Base-by-base conservation (phyloP, 1,284 basidiomycete genomes). In the Dichomitus squalens region DNA sequence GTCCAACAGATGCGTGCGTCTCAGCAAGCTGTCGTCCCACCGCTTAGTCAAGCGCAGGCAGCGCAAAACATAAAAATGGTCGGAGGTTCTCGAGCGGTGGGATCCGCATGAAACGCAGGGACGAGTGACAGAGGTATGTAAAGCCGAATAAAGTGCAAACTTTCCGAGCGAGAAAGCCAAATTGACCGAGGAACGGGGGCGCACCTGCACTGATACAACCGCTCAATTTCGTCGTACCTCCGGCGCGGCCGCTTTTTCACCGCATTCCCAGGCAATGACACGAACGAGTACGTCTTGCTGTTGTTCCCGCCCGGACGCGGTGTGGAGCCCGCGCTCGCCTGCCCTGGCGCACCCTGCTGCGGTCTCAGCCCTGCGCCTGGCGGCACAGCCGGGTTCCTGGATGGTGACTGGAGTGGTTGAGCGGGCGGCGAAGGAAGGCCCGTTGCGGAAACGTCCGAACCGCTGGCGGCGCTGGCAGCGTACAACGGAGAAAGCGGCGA, bases 161-260 rank as follows among this genome's bases (percentile, higher is more conserved):
- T 27, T 29, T 44, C 29, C 41, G 41, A 23, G 29, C 16, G 35
- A 36, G 27, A 21, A 50, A 46, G 44, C 14, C 36, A 57, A 52
- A 39, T 5, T 34, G 44, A 49, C 38, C 11, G 21, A 34, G 50
- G 50, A 44, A 33, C 31, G 21, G 55, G 29, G 23, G 61, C 70
- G 62, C 62, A 71, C 70, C 64, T 71, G 78, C 93, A 96, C 57
- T 85, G 82, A 73, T 96, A 96, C 44, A 95, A 76, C n/a, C 94
- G 83, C 75, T 96, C 94, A 60, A 96, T 95, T 80, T 95, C 93
- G 70, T 95, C 93, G 73, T 92, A 93, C 53, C 91, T 80, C 64
- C 93, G 79, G 18, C 92, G 80, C 18, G 92, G 92, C 48, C 93
- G 84, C 75, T 94, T 94, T 73, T 87, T 90, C 57, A 93, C 82